phyloP scores from a whole-genome alignment of 202 grass and related monocot species.

The Schoenoplectus tabernaemontani region DNA sequence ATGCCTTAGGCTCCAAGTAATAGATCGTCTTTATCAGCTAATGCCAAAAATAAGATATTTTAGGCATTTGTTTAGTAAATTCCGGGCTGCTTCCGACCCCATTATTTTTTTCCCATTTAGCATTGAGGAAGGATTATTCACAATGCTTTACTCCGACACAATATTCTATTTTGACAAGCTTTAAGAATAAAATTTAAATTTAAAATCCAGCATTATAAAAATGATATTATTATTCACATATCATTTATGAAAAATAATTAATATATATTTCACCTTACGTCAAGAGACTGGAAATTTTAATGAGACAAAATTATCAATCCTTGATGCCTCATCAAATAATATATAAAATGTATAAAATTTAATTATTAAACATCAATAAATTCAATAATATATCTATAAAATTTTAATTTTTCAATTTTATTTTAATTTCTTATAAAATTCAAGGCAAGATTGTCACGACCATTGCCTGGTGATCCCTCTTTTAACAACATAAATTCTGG shows the following conservation, averaged over 20 bases:
- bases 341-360: not conserved
- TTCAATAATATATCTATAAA: no score
- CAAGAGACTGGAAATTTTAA: not conserved
- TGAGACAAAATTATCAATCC: not conserved
- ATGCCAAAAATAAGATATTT: not conserved
- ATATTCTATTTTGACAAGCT: not conserved
- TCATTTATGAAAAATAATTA: not conserved
- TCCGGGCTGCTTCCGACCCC: not conserved
- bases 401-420: no score
- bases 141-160: not conserved
- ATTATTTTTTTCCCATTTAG: not conserved
- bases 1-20: constrained; percentile 8
- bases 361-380: no score
- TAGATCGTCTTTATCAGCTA: not conserved
- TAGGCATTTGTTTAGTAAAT: not conserved
- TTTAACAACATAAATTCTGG: no score
- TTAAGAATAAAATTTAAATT: not conserved
- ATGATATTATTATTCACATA: not conserved
- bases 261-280: not conserved
- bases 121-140: not conserved
- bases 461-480: no score
- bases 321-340: not conserved
- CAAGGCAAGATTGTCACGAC: no score
- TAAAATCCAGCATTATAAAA: not conserved
- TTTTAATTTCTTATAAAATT: no score